Evolutionary conservation across 1,139 yeast species (phyloP).

Genomic region (Hansenula sp.): DNA sequence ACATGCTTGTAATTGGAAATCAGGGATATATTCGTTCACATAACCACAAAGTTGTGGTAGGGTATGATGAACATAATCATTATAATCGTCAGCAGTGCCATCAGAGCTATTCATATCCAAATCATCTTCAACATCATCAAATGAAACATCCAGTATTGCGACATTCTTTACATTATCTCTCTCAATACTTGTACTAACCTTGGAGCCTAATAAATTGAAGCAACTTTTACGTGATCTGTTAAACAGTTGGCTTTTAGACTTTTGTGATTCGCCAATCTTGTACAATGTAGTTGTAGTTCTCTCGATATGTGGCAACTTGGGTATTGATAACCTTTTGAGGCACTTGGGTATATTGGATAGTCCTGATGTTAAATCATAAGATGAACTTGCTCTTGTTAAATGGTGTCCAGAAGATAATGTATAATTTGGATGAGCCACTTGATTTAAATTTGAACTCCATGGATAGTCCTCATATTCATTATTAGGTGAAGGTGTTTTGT

Average conservation of each 20-base stretch:
- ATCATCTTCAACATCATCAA: conserved; percentile 7
- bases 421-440: neutral
- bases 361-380: conserved; percentile 3
- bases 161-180: conserved; percentile 11
- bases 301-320: conserved; percentile 18
- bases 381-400: conserved; percentile 5
- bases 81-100: neutral
- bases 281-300: conserved; percentile 13
- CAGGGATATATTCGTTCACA: conserved; percentile 20
- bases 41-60: conserved; percentile 23
- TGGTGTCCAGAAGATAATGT: conserved; percentile 3
- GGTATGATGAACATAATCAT: conserved; percentile 4
- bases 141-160: conserved; percentile 10
- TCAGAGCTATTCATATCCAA: neutral
- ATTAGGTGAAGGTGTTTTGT: conserved; percentile 18
- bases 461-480: conserved; percentile 23
- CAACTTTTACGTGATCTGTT: conserved; percentile 8
- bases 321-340: conserved; percentile 10
- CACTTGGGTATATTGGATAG: conserved; percentile 1
- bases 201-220: conserved; percentile 1
- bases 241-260: conserved; percentile 2
- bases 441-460: conserved; percentile 11
- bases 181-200: neutral
- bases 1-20: conserved; percentile 33
- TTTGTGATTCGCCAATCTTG: conserved; percentile 8